Evolutionary conservation across 768 basidiomycete species (phyloP).

Genomic region (Pilatotrama ljubarskyi): DNA sequence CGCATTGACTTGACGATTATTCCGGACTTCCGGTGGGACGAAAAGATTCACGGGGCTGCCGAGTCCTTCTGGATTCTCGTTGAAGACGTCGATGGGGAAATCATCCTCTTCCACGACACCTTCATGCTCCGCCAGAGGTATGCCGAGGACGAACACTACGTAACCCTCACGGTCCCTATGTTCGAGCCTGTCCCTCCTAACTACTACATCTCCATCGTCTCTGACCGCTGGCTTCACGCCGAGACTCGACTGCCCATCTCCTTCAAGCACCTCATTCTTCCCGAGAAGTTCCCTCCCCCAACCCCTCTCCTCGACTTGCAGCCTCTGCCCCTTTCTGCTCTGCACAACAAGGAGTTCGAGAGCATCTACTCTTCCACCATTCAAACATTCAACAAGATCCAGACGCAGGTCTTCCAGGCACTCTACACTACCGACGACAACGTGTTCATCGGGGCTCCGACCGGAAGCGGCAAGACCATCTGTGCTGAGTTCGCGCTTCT

Average conservation of each 20-base stretch:
- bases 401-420: constrained; percentile 98
- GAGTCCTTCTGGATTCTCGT: constrained; percentile 94
- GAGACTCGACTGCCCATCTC: constrained; percentile 94
- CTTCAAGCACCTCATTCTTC: constrained; percentile 97
- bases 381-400: constrained; percentile 95
- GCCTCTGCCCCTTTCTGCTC: constrained; percentile 81
- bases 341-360: constrained; percentile 94
- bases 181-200: constrained; percentile 97
- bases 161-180: constrained; percentile 95
- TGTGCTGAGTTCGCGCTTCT: constrained; percentile 96
- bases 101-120: constrained; percentile 91
- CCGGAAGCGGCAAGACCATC: constrained; percentile 96
- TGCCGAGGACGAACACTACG: constrained; percentile 90
- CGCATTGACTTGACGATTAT: constrained; percentile 91
- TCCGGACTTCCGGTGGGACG: constrained; percentile 99
- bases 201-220: constrained; percentile 94
- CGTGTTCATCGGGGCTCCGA: constrained; percentile 94
- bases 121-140: constrained; percentile 92
- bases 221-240: constrained; percentile 94
- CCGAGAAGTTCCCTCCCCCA: constrained; percentile 92
- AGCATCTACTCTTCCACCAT: constrained; percentile 79
- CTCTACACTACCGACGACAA: constrained; percentile 96
- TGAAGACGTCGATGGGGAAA: constrained; percentile 97
- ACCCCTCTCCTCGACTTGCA: constrained; percentile 94
- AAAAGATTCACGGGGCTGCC: constrained; percentile 84